Evolutionary conservation across 345 rosid genomes (phyloP).

Genomic region (Rhodamnia rubescens): DNA sequence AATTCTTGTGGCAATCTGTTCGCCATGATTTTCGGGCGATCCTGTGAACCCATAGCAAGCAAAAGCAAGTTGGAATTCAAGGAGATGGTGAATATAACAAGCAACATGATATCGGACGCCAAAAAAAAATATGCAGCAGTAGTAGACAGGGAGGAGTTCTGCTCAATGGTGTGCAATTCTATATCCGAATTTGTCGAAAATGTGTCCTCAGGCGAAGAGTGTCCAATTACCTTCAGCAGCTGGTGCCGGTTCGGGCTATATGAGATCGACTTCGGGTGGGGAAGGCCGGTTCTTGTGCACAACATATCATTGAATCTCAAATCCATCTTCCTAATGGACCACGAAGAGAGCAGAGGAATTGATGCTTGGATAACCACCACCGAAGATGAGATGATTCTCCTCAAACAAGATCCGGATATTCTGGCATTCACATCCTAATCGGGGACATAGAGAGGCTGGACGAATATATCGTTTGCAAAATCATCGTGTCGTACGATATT

Average conservation of each 20-base stretch:
- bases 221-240: conserved; percentile 15
- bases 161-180: background rate
- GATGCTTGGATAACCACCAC: conserved; percentile 39
- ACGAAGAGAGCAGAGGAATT: conserved; percentile 20
- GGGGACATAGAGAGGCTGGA: background rate
- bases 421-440: background rate
- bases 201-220: background rate
- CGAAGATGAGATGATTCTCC: background rate
- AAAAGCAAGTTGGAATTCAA: background rate
- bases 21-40: background rate
- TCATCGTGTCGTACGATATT: background rate
- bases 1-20: background rate
- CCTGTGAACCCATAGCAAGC: background rate
- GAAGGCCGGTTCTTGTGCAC: conserved; percentile 31
- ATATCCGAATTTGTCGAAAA: background rate
- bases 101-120: background rate
- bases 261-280: conserved; percentile 48
- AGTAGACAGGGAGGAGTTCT: background rate
- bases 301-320: conserved; percentile 14
- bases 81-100: background rate
- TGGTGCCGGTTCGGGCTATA: conserved; percentile 24
- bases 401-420: background rate
- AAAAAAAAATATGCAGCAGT: background rate
- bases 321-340: conserved; percentile 22
- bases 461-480: background rate